Evolutionary conservation across 2,329 filamentous ascomycete genomes (phyloP).

Genomic region (Cephalotrichum gorgonifer): DNA sequence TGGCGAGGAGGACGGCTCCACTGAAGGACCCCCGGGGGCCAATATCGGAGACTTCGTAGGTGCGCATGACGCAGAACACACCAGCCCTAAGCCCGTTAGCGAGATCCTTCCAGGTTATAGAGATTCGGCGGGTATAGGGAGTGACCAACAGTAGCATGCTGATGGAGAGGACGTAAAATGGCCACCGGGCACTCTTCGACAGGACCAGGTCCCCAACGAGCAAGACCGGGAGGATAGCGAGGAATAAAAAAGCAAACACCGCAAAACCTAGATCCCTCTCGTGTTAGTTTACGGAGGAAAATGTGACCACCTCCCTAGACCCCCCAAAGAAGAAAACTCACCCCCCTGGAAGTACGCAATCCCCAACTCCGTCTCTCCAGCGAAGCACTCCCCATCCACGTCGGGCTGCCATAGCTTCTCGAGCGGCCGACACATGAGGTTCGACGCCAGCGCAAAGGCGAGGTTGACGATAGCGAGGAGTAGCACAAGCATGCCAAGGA

Average conservation of each 20-base stretch:
- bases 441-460: slow-evolving; percentile 19
- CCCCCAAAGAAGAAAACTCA: not conserved
- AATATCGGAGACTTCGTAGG: slow-evolving; percentile 21
- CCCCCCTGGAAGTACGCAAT: slow-evolving; percentile 25
- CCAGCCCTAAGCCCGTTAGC: slow-evolving; percentile 13
- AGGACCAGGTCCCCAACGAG: slow-evolving; percentile 18
- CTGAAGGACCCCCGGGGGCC: slow-evolving; percentile 16
- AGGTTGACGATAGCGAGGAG: slow-evolving; percentile 21
- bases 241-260: slow-evolving; percentile 23
- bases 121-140: too few relatives aligned
- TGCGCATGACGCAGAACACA: slow-evolving; percentile 21
- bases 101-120: not conserved
- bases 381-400: slow-evolving; percentile 20
- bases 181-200: slow-evolving; percentile 17
- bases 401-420: slow-evolving; percentile 23
- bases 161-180: slow-evolving; percentile 21
- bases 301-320: too few relatives aligned
- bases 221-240: slow-evolving; percentile 22
- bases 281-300: too few relatives aligned
- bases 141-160: slow-evolving; percentile 4
- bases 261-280: slow-evolving; percentile 13
- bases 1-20: slow-evolving; percentile 18
- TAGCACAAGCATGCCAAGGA: slow-evolving; percentile 18
- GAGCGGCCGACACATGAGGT: slow-evolving; percentile 25
- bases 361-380: slow-evolving; percentile 17